Evolutionary conservation across 805 yeast species (phyloP).

Genomic region (Candida schatavii): DNA sequence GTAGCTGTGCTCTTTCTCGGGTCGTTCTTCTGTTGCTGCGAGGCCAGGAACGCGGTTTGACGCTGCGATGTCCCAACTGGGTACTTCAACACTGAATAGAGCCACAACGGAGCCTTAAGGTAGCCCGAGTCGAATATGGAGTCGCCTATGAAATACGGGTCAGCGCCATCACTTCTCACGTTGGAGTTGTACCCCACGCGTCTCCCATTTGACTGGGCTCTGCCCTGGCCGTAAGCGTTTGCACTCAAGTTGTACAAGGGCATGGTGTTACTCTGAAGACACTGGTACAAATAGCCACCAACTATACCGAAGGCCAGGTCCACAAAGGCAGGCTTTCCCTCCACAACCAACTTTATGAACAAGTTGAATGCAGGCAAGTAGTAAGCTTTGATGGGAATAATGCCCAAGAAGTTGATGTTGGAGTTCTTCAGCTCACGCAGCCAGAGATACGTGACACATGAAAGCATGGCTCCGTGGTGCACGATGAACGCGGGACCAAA

Average conservation of each 20-base stretch:
- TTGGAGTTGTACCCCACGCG: slow-evolving; percentile 26
- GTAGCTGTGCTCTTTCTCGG: slow-evolving; percentile 6
- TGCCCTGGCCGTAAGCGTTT: slow-evolving; percentile 19
- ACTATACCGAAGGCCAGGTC: slow-evolving; percentile 49
- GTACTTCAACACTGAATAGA: slow-evolving; percentile 29
- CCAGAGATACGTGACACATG: slow-evolving; percentile 63
- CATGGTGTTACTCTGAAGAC: slow-evolving; percentile 56
- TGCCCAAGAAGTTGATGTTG: slow-evolving; percentile 49
- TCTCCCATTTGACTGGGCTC: slow-evolving; percentile 13
- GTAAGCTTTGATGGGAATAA: slow-evolving; percentile 55
- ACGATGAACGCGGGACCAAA: slow-evolving; percentile 9
- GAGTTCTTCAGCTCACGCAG: slow-evolving; percentile 53
- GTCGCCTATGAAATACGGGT: slow-evolving; percentile 28
- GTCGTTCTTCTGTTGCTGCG: slow-evolving; percentile 1
- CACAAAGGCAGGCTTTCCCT: slow-evolving; percentile 39
- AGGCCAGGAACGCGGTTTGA: slow-evolving; percentile 27
- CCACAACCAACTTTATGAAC: slow-evolving; percentile 33
- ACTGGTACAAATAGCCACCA: slow-evolving; percentile 59
- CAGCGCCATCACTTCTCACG: not conserved
- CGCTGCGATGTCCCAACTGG: slow-evolving; percentile 25
- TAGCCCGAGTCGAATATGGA: slow-evolving; percentile 51
- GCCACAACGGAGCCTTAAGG: slow-evolving; percentile 51
- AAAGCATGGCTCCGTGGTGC: slow-evolving; percentile 42
- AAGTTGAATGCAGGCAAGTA: slow-evolving; percentile 46
- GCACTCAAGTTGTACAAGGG: slow-evolving; percentile 40